Evolutionary conservation across 2,329 filamentous ascomycete genomes (phyloP).

Genomic region (Cercospora nicotianae): DNA sequence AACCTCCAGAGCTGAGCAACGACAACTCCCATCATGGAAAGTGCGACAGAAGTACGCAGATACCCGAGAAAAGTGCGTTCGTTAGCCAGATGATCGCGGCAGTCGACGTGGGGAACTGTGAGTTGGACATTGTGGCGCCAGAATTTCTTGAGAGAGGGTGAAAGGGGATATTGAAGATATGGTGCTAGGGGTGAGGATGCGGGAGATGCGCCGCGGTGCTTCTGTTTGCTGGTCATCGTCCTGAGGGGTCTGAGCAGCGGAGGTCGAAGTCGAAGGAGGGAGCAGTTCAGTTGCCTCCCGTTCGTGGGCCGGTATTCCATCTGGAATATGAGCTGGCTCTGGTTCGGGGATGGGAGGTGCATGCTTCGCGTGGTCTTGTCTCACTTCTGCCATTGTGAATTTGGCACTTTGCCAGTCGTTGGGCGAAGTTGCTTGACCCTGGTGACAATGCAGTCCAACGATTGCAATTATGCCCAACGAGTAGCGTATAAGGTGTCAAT

Average conservation of each 20-base stretch:
- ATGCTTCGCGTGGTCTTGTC: neutral
- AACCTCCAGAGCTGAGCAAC: constrained; percentile 68
- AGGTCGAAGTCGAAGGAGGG: neutral
- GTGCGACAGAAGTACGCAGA: constrained; percentile 66
- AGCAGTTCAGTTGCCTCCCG: constrained; percentile 39
- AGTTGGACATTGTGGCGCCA: constrained; percentile 55
- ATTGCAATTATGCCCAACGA: neutral
- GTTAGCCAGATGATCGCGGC: constrained; percentile 63
- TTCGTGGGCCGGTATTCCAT: constrained; percentile 30
- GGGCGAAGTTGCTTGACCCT: too few species aligned
- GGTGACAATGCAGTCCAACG: neutral
- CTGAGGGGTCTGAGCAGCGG: neutral
- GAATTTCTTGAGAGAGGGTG: constrained; percentile 41
- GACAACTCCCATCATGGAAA: constrained; percentile 66
- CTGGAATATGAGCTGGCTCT: constrained; percentile 28
- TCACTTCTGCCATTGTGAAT: neutral
- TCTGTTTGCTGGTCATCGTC: neutral
- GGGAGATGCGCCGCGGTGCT: constrained; percentile 1
- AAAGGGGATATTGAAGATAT: neutral
- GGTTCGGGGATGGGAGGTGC: constrained; percentile 27
- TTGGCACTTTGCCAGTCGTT: neutral
- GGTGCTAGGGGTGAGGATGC: constrained; percentile 13
- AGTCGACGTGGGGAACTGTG: constrained; percentile 51
- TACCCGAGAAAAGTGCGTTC: constrained; percentile 75
- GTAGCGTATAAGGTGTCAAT: neutral